phyloP scores from a whole-genome alignment of 352 stramenopile genomes.

The Phytophthora tubulina region DNA sequence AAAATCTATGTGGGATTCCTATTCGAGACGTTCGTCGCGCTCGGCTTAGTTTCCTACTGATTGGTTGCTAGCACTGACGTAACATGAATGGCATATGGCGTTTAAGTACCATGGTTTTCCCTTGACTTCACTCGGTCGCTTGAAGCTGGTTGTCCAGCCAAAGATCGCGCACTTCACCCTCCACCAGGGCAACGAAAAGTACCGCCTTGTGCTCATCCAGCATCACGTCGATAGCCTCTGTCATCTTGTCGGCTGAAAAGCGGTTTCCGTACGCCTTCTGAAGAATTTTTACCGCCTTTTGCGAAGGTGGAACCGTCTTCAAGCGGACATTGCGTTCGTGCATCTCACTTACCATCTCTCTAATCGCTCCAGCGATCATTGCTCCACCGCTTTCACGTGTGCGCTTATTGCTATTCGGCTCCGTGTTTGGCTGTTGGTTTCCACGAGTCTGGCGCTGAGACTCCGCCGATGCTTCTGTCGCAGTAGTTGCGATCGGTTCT shows the following conservation, averaged over 20 bases:
- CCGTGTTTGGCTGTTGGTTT: too few relatives aligned
- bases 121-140: not conserved
- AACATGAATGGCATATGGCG: too few relatives aligned
- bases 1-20: constrained; percentile 29
- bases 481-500: too few relatives aligned
- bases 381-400: not conserved
- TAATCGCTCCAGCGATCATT: not conserved
- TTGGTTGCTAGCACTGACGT: too few relatives aligned
- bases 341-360: not conserved
- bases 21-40: not conserved
- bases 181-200: constrained; percentile 22
- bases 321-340: not conserved
- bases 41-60: not conserved
- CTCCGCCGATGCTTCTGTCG: too few relatives aligned
- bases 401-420: not conserved
- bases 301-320: not conserved
- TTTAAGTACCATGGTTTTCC: not conserved
- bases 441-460: too few relatives aligned
- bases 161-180: constrained; percentile 10
- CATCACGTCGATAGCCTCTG: constrained; percentile 7
- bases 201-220: constrained; percentile 21
- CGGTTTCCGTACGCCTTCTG: not conserved
- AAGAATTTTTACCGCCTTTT: constrained; percentile 3
- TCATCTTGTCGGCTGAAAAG: not conserved
- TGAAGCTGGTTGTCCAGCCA: constrained; percentile 22